These are phyloP conservation scores for Amyloporia xantha DNA, from an alignment of 768 basidiomycete species.

Conservation along the genomic window DNA sequence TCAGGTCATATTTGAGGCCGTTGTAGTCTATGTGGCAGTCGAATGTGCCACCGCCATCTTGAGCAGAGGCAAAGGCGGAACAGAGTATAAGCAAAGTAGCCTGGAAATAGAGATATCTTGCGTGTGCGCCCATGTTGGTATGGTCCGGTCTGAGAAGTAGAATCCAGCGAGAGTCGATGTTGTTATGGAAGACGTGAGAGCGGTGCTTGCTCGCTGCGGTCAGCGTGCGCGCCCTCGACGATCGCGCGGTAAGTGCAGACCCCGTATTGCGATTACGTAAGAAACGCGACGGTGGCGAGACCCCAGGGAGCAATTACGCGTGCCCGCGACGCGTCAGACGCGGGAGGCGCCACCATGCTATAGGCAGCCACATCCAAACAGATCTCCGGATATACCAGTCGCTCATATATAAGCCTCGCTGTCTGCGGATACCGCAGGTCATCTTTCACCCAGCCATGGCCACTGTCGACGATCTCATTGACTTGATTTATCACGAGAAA, in stretches of 20 bases:
- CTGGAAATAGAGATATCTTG: conserved; percentile 1
- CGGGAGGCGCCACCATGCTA: not conserved
- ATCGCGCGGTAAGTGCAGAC: not conserved
- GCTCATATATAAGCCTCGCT: not conserved
- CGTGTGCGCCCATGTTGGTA: not conserved
- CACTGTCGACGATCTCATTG: conserved; percentile 45
- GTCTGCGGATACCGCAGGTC: not conserved
- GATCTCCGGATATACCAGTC: conserved; percentile 5
- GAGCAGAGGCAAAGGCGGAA: conserved; percentile 15
- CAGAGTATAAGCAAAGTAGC: conserved; percentile 11
- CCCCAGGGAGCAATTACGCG: conserved; percentile 16
- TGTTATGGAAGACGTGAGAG: conserved; percentile 3
- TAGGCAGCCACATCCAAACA: not conserved
- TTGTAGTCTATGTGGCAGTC: conserved; percentile 44
- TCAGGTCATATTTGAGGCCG: conserved; percentile 54
- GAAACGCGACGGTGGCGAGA: conserved; percentile 19
- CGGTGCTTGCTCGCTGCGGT: conserved; percentile 5
- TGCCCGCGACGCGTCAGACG: conserved; percentile 22
- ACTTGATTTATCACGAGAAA: conserved; percentile 69
- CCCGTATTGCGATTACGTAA: conserved; percentile 16
- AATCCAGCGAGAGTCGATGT: too few relatives aligned
- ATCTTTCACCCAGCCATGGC: conserved; percentile 37
- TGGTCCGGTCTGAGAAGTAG: conserved; percentile 12
- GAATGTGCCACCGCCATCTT: conserved; percentile 37
- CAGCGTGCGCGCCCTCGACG: not conserved